A percentile compares a stretch with the other conserved stretches of the same genome.
phyloP scores from a whole-genome alignment of 108 stramenopile species.

The Fragilaria crotonensis region DNA sequence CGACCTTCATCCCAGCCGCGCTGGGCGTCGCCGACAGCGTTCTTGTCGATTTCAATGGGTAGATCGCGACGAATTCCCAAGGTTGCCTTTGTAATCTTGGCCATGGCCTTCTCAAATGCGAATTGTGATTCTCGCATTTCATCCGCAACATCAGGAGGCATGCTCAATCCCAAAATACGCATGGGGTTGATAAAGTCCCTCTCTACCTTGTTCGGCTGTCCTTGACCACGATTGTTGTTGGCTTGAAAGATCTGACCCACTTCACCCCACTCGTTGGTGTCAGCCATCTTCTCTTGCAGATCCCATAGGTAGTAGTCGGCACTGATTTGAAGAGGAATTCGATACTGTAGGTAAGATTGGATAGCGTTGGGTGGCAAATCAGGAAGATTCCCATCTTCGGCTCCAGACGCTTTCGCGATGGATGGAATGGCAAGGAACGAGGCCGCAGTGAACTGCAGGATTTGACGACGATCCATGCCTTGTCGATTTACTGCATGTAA shows the following conservation, averaged over 20 bases:
- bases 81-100: constrained; percentile 58
- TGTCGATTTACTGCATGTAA: too few relatives aligned
- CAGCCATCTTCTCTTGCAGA: constrained; percentile 48
- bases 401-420: not conserved
- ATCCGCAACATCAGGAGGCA: constrained; percentile 77
- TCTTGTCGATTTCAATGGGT: constrained; percentile 63
- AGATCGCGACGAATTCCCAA: constrained; percentile 57
- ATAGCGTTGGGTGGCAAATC: constrained; percentile 70
- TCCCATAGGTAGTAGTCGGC: constrained; percentile 80
- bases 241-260: constrained; percentile 50
- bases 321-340: constrained; percentile 54
- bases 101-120: constrained; percentile 60
- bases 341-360: constrained; percentile 69
- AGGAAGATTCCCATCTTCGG: constrained; percentile 9
- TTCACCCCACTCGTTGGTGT: constrained; percentile 62
- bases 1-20: constrained; percentile 82
- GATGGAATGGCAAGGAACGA: not conserved
- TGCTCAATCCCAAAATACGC: constrained; percentile 60
- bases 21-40: constrained; percentile 29
- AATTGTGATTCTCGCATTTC: constrained; percentile 76
- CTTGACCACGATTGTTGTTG: constrained; percentile 50
- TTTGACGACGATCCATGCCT: too few relatives aligned
- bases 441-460: too few relatives aligned
- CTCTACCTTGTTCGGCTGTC: constrained; percentile 65
- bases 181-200: constrained; percentile 78